Conservation (phyloP, 768 basidiomycete species). For the Harrya chromipes region DNA sequence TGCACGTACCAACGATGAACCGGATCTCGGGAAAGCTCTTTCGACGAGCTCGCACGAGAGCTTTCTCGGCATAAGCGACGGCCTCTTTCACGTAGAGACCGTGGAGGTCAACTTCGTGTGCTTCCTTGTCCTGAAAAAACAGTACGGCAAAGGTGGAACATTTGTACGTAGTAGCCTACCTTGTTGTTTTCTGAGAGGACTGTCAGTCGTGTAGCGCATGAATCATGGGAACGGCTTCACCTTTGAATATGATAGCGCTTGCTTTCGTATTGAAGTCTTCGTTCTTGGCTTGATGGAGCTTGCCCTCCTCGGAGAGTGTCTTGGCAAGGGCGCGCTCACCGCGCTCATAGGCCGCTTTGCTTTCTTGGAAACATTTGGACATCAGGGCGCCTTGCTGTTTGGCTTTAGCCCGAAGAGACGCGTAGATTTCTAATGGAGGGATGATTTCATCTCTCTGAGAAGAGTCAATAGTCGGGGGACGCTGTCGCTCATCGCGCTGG, state of each 20-base stretch:
- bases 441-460: neutral
- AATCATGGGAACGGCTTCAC: constrained; percentile 35
- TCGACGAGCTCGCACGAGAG: constrained; percentile 60
- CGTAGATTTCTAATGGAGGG: constrained; percentile 39
- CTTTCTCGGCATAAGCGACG: constrained; percentile 65
- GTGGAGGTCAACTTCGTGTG: constrained; percentile 83
- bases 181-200: constrained; percentile 65
- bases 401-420: constrained; percentile 66
- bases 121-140: constrained; percentile 48
- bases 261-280: constrained; percentile 76
- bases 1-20: constrained; percentile 77
- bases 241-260: constrained; percentile 74
- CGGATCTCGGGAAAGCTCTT: constrained; percentile 61
- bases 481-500: constrained; percentile 10
- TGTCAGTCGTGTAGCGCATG: neutral
- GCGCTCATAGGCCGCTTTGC: constrained; percentile 67
- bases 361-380: constrained; percentile 60
- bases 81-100: constrained; percentile 93
- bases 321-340: constrained; percentile 79
- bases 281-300: constrained; percentile 72
- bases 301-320: constrained; percentile 74
- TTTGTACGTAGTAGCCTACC: constrained; percentile 30
- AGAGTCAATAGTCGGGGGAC: neutral
- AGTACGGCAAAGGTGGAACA: neutral
- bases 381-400: constrained; percentile 75